Evolutionary conservation across 2,329 filamentous ascomycete species (phyloP), one percentile per base, ranked within the genome.

Genomic region (Septoria petroselini): DNA sequence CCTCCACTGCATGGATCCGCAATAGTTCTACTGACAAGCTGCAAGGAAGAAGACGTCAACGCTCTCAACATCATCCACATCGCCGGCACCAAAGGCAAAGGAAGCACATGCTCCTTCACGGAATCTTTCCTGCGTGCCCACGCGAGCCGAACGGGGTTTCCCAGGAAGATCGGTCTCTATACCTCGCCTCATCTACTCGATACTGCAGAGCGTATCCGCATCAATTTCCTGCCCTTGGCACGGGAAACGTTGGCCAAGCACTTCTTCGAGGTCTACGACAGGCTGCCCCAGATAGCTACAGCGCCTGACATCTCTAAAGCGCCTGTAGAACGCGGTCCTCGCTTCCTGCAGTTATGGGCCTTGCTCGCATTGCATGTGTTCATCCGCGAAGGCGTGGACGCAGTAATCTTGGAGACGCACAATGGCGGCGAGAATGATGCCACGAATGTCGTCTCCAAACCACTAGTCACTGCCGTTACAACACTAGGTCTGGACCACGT

Each of bases 1-100:
- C 4, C 15, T 19, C 21, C 18, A 19, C 25, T 17, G n/a, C n/a
- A n/a, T n/a, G n/a, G n/a, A 11, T n/a, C 18, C 15, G 23, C 27
- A 14, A 42, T 4, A 7, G 17, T 33, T 21, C 17, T 38, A 19
- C 27, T 33, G 17, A 40, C 30, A 9, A 15, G 19, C 15, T 11
- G n/a, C 18, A 31, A 60, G 59, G 42, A 52, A 29, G 48, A 50
- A 25, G 55, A 58, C 18, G 35, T 63, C 35, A 57, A 58, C 29
- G 2, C 14, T 2, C 41, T 63, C 9, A 61, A 58, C 46, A 70
- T 77, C 58, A 82, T 96, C 52, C 91, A 96, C 65, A 82, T 96
- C 37, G 87, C 91, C 1, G 91, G 91, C 7, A 95, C 91, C 1
- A 96, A 96, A 68, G 91, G 91, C 50, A 97, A 96, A 69, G 91